Base-by-base conservation (phyloP, 441 rosid genomes). In the Flueggea neowawraea region DNA sequence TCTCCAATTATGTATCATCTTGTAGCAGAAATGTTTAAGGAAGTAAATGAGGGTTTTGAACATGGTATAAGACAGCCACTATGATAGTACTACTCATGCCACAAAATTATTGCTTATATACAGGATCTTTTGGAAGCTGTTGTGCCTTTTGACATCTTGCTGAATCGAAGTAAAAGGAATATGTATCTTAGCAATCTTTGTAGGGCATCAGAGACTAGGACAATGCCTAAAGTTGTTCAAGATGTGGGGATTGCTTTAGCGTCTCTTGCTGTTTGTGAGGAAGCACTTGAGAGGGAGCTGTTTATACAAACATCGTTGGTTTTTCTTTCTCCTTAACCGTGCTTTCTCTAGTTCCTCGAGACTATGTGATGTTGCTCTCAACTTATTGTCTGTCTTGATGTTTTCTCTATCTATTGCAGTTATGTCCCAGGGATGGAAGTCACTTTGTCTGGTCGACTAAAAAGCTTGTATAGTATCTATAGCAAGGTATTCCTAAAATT, bases 371-470 rank as follows among this genome's bases (percentile, higher is more conserved):
- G 41, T 36, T 36, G 41, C 41, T 36, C 41, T 1, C 7, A 36
- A 36, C 9, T 36, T 36, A 36, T 36, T 36, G 41, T 8, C 41
- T 36, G 41, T 36, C 41, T 36, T 31, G 56, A 36, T 67, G 54
- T 47, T 58, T 32, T 50, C 52, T 58, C 59, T 63, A 58, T 57
- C 56, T 57, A 14, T 48, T 75, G 79, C 82, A 88, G 95, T 65
- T 85, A 85, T 61, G 77, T 85, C 71, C 95, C 95, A 7, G 95
- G 95, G 49, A 88, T 88, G 95, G 95, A 88, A 76, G 87, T 88
- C 33, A 83, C 89, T 58, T 63, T 85, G 61, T 88, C 89, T 52
- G 75, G 91, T 72, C 81, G 95, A 58, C 75, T 85, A 10, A 88
- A 88, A 72, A 88, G 95, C 75, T 70, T 85, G 70, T 85, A 80